These are phyloP conservation scores for Balakata baccata DNA, from an alignment of 345 rosid species.

Conservation along the genomic window DNA sequence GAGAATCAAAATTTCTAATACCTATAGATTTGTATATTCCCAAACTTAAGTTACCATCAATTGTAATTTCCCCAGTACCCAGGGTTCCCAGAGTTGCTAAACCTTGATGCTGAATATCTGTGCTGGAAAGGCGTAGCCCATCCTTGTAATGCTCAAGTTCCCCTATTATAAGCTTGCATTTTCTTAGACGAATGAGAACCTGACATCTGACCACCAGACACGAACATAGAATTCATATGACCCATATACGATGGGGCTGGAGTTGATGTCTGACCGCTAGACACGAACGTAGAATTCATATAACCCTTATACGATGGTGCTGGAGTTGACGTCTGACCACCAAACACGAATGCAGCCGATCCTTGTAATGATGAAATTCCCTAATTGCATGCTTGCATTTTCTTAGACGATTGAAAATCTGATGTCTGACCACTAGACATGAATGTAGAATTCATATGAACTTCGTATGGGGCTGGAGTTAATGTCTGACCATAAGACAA, in stretches of 20 bases:
- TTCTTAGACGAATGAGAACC: conserved; percentile 24
- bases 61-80: conserved; percentile 26
- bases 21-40: neutral
- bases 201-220: conserved; percentile 19
- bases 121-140: conserved; percentile 14
- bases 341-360: too few relatives aligned
- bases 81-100: conserved; percentile 26
- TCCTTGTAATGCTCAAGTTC: conserved; percentile 18
- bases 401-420: conserved; percentile 23
- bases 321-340: too few relatives aligned
- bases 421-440: conserved; percentile 19
- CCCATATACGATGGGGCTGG: conserved; percentile 33
- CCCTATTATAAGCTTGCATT: neutral
- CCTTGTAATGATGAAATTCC: conserved; percentile 9
- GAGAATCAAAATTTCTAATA: neutral
- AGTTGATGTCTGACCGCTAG: too few relatives aligned
- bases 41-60: conserved; percentile 36
- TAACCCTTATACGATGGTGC: too few relatives aligned
- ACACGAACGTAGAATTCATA: too few relatives aligned
- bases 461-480: too few relatives aligned
- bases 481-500: too few relatives aligned
- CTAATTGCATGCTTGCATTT: neutral
- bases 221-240: conserved; percentile 13
- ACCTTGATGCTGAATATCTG: conserved; percentile 41
- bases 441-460: conserved; percentile 12